These are phyloP conservation scores for Botryotinia calthae DNA, from an alignment of 2,329 filamentous ascomycete genomes.

Conservation along the genomic window DNA sequence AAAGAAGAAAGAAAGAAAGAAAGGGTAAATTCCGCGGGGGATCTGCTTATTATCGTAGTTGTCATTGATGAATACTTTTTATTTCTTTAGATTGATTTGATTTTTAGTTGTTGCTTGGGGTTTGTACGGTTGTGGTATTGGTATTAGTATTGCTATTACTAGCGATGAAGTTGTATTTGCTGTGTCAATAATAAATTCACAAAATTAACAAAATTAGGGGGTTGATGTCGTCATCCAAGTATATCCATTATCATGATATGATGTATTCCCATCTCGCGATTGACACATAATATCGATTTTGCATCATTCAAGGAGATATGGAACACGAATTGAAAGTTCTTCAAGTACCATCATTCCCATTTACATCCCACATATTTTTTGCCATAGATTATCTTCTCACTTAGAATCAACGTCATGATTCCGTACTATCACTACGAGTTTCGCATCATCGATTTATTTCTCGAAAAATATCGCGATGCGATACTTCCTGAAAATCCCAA, in stretches of 20 bases:
- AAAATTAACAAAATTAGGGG: too few relatives aligned
- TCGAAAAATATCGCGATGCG: neutral
- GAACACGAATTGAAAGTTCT: too few relatives aligned
- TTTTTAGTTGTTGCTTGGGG: too few relatives aligned
- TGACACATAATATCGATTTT: neutral
- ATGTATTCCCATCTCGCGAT: neutral
- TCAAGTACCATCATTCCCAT: too few relatives aligned
- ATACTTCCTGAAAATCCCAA: neutral
- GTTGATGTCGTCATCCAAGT: neutral
- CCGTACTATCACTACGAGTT: neutral
- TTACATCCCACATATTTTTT: neutral
- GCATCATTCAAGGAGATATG: fast-evolving
- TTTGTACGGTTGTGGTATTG: too few relatives aligned
- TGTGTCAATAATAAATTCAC: too few relatives aligned
- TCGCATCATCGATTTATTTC: too few relatives aligned
- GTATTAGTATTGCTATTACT: too few relatives aligned
- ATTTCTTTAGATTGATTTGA: neutral
- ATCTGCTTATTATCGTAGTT: neutral
- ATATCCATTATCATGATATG: fast-evolving
- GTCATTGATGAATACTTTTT: neutral
- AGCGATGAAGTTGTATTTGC: too few relatives aligned
- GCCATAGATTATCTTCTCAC: neutral
- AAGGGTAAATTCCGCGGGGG: neutral
- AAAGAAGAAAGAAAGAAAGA: too few relatives aligned
- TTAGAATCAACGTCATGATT: fast-evolving